Evolutionary conservation across 768 basidiomycete genomes (phyloP), one percentile per base, ranked within the genome.

Genomic region (Russula brevipes): DNA sequence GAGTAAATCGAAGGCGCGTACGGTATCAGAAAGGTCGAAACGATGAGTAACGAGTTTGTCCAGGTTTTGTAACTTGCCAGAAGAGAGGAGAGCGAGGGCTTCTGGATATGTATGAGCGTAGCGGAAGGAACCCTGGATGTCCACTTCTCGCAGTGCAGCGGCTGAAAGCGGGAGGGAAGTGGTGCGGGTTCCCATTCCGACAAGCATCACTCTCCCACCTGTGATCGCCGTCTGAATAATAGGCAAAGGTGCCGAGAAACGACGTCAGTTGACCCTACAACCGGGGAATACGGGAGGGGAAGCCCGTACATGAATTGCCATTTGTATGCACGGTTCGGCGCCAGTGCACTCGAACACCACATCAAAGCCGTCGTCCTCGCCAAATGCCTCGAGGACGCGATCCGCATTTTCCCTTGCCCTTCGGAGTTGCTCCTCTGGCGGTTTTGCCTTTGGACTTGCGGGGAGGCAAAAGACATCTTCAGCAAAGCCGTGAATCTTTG

Each of bases 301-400:
- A 35, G n/a, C 41, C 59, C 92, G 80, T 77, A 94, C 92, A 76
- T 90, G 85, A 65, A 95, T 81, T 55, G 90, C 87, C 85, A 91
- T 87, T 72, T 96, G 93, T 71, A 96, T 92, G 71, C 90, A 92
- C 41, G 85, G 80, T 74, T 96, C 94, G 2, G 92, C 93, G 65
- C 95, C 95, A 12, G 94, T 94, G 76, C 95, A 98, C 74, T 98
- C 95, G 70, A 95, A 91, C 54, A 98, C 88, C 71, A 91, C 79
- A 73, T 97, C 94, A 75, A 93, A 96, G 36, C 96, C 96, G 33
- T 91, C 86, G 30, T 79, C 78, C 63, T 80, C 76, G 63, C 74
- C 77, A 70, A 91, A 89, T 57, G 78, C 73, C 54, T 76, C 70
- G 61, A 92, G 77, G 6, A 83, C 81, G 8, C 73, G 70, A 46